Conservation (phyloP, 2,329 filamentous ascomycete species). For the Nothopassalora personata region DNA sequence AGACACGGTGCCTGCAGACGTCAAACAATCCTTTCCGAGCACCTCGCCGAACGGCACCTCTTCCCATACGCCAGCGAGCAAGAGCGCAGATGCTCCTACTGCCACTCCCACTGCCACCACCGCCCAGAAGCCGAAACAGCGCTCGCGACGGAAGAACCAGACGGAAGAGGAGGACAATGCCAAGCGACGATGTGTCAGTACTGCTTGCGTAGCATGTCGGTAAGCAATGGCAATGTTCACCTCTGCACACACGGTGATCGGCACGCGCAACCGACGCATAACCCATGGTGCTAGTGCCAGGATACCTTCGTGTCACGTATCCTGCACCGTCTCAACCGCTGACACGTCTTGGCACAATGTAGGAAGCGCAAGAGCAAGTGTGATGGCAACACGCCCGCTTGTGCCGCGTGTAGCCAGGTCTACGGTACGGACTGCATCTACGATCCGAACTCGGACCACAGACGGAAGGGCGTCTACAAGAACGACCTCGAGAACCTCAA, state of each 20-base stretch:
- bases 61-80: neutral
- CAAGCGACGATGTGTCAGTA: slow-evolving; percentile 40
- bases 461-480: slow-evolving; percentile 93
- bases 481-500: slow-evolving; percentile 87
- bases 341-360: slow-evolving; percentile 5
- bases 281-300: neutral
- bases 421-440: slow-evolving; percentile 73
- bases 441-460: slow-evolving; percentile 92
- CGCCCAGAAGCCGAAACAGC: slow-evolving; percentile 20
- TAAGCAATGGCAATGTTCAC: slow-evolving; percentile 9
- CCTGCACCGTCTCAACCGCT: slow-evolving; percentile 3
- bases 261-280: neutral
- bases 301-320: neutral
- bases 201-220: slow-evolving; percentile 32
- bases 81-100: neutral
- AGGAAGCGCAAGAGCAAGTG: slow-evolving; percentile 50
- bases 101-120: neutral
- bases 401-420: neutral
- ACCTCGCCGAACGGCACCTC: neutral
- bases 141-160: slow-evolving; percentile 21
- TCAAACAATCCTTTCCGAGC: slow-evolving; percentile 2
- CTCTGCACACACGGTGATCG: neutral
- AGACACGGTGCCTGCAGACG: slow-evolving; percentile 6
- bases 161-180: slow-evolving; percentile 35
- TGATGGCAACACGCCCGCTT: slow-evolving; percentile 71